Base-by-base conservation (phyloP, 768 basidiomycete species). In the Russula foetens region DNA sequence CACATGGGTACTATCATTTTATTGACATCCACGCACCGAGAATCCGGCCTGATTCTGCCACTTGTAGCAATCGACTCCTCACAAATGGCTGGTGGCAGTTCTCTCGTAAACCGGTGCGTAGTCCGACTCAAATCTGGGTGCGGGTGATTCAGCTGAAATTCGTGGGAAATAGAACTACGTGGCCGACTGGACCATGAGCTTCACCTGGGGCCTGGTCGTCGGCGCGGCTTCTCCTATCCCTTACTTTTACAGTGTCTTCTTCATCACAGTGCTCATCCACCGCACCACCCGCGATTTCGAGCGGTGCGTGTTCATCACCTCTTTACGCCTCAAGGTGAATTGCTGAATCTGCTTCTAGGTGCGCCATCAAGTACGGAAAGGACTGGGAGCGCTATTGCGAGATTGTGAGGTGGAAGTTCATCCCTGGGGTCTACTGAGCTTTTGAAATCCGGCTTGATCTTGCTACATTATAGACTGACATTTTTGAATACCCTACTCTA, bases 241-340 rank as follows among this genome's bases (percentile, higher is more conserved):
- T 0, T 95, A 95, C 76, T 99, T 92, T 75, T 98, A 98, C 75
- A 92, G 92, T 14, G 79, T 93, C 52, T 99, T 98, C 81, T 98
- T 98, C 79, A 86, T 96, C 69, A 81, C 81, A 47, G 95, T 98
- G 23, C 84, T 99, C 56, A 79, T 92, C 43, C 97, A 98, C 69
- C 84, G 97, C 38, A 90, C 88, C 67, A 82, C 87, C 0, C 85
- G 97, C 55, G 97, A 99, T 79, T 97, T 98, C 72, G 96, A 95
- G 72, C 81, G 95, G 79, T 90, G 60, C 55, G 80, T 44, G 21
- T 11, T 69, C 38, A 50, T 23, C 31, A 9, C 55, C 17, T 38
- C 41, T 43, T 9, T 4, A 49, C 14, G 17, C 29, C 28, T 43
- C 19, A 38, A 53, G 3, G 19, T 15, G 17, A 21, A 8, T 38